These are phyloP conservation scores for Pseudozyma hubeiensis DNA, from an alignment of 1,284 basidiomycete species.

Conservation along the genomic window DNA sequence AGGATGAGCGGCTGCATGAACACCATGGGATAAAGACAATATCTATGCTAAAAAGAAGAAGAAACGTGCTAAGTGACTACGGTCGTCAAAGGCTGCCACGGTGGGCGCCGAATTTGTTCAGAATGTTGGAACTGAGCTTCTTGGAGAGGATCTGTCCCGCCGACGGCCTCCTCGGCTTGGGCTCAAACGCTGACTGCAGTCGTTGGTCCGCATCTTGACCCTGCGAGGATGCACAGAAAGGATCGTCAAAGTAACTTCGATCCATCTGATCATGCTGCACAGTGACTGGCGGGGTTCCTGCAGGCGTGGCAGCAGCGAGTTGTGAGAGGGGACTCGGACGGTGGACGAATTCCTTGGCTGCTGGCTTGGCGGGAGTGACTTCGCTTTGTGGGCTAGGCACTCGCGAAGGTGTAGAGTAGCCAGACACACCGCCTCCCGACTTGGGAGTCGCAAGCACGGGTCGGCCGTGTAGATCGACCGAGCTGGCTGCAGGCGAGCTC, in stretches of 20 bases:
- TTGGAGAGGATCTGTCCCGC: constrained; percentile 34
- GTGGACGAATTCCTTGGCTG: constrained; percentile 27
- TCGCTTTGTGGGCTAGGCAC: constrained; percentile 28
- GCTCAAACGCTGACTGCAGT: not conserved
- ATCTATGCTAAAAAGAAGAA: not conserved
- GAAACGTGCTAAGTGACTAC: not conserved
- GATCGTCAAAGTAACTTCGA: not conserved
- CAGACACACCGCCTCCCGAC: constrained; percentile 13
- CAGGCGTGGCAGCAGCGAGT: constrained; percentile 18
- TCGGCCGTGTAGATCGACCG: constrained; percentile 2
- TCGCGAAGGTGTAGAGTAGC: constrained; percentile 27
- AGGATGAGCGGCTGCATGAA: no score
- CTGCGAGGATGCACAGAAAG: not conserved
- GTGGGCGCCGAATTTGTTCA: constrained; percentile 32
- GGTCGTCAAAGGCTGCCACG: constrained; percentile 22
- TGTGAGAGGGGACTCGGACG: constrained; percentile 45
- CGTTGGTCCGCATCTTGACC: not conserved
- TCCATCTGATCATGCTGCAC: not conserved
- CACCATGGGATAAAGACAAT: not conserved
- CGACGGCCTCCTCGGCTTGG: constrained; percentile 22
- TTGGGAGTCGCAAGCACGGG: constrained; percentile 19
- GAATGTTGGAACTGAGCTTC: constrained; percentile 40
- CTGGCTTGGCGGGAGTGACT: constrained; percentile 14
- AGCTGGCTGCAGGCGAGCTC: constrained; percentile 15
- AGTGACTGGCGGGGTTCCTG: not conserved